A percentile compares a stretch with the other conserved stretches of the same genome.
Conservation (phyloP, 805 yeast species). For the Wickerhamiella siamensis region DNA sequence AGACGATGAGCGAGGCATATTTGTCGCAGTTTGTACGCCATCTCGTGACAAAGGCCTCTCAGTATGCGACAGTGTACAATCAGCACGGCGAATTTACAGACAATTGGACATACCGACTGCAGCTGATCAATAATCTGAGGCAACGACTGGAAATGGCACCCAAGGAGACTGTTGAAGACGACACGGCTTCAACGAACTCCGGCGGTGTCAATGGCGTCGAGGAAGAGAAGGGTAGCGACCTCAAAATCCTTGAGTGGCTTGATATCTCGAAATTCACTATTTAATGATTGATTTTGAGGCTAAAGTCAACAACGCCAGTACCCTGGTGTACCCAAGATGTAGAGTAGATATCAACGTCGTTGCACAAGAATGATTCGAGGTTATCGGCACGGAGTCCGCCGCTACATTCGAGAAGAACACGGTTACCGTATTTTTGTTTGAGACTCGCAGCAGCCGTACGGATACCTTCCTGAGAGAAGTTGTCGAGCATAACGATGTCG, state of each 20-base stretch:
- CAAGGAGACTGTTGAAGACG: not conserved
- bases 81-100: conserved; percentile 40
- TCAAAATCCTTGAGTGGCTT: conserved; percentile 10
- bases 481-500: conserved; percentile 88
- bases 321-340: conserved; percentile 92
- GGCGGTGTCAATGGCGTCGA: not conserved
- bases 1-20: conserved; percentile 45
- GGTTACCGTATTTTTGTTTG: conserved; percentile 38
- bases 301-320: conserved; percentile 65
- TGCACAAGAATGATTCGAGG: conserved; percentile 47
- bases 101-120: conserved; percentile 55
- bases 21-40: conserved; percentile 54
- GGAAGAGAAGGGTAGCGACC: not conserved
- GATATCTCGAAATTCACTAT: conserved; percentile 16
- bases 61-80: conserved; percentile 67
- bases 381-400: conserved; percentile 76
- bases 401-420: conserved; percentile 70
- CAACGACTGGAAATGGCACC: conserved; percentile 19
- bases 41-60: conserved; percentile 47
- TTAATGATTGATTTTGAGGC: conserved; percentile 50
- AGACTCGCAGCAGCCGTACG: conserved; percentile 49
- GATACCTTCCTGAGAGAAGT: conserved; percentile 55
- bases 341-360: conserved; percentile 77
- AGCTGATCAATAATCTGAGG: conserved; percentile 33
- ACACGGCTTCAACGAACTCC: not conserved